Evolutionary conservation across 2,329 filamentous ascomycete species (phyloP), one percentile per base, ranked within the genome.

Genomic region (Apiospora hydei): DNA sequence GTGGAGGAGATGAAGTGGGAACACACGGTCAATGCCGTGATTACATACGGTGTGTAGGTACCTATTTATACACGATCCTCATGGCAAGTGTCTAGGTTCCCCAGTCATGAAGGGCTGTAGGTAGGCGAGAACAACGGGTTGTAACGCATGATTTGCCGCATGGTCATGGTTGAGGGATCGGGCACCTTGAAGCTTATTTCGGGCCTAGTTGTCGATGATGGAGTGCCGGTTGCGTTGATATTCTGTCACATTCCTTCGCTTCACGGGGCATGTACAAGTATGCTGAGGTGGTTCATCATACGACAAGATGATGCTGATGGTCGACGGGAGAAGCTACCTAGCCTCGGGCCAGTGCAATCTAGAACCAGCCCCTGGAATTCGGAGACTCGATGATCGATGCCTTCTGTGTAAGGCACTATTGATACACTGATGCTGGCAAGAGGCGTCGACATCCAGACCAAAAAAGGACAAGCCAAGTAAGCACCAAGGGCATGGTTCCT

Each of bases 1-100:
- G 46, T 49, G 46, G 46, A 49, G 46, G 46, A 49, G 46, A 49
- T n/a, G 46, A 49, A 49, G 46, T 49, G 46, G 46, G 8, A 49
- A n/a, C 46, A 49, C 46, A 49, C 46, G 46, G 46, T n/a, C 46
- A 49, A 49, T 49, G 46, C 46, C 46, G 46, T 49, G 46, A 49
- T 18, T 47, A 7, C 10, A 49, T n/a, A 47, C 46, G 46, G 46
- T 47, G 21, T 18, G 18, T 49, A 21, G 46, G 16, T 47, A 47
- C 46, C 46, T 49, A 10, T n/a, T 49, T 10, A 49, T n/a, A 10
- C 18, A 18, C 46, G 46, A 49, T 18, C 10, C 46, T 49, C 21
- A 49, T 49, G 46, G 46, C 7, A 21, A 18, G 21, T n/a, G 5
- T n/a, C 46, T n/a, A 14, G 8, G 41, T 43, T 38, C 34, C 34